Evolutionary conservation across 1,139 yeast species (phyloP).

Genomic region (Protomyces inouyei): DNA sequence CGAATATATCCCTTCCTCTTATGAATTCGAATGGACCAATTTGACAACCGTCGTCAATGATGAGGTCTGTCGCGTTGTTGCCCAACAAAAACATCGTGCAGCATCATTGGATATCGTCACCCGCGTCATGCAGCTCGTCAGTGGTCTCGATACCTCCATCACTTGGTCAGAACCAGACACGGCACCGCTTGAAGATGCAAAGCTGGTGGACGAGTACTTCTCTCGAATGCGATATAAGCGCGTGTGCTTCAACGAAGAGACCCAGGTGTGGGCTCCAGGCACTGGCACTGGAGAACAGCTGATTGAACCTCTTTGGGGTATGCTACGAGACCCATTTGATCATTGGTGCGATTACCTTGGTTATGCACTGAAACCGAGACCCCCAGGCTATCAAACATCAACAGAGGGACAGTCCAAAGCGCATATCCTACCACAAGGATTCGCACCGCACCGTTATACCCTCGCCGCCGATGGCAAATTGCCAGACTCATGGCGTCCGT

Average conservation of each 20-base stretch:
- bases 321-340: constrained; percentile 22
- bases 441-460: constrained; percentile 14
- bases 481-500: not conserved
- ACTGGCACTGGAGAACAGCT: constrained; percentile 14
- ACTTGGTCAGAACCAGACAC: constrained; percentile 6
- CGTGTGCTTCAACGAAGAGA: constrained; percentile 1
- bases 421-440: constrained; percentile 16
- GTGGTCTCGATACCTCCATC: not conserved
- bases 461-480: not conserved
- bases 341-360: constrained; percentile 3
- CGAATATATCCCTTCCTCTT: constrained; percentile 4
- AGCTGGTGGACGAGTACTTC: constrained; percentile 4
- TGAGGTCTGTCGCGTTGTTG: constrained; percentile 7
- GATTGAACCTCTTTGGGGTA: constrained; percentile 25
- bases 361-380: not conserved
- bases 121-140: not conserved
- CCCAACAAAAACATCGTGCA: not conserved
- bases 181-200: not conserved
- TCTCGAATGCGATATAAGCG: constrained; percentile 16
- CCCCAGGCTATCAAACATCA: not conserved
- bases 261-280: not conserved
- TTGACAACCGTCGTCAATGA: constrained; percentile 2
- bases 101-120: constrained; percentile 7
- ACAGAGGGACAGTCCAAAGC: constrained; percentile 5
- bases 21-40: constrained; percentile 12